Base-by-base conservation (phyloP, 2,329 filamentous ascomycete species). In the Fusarium irregulare region DNA sequence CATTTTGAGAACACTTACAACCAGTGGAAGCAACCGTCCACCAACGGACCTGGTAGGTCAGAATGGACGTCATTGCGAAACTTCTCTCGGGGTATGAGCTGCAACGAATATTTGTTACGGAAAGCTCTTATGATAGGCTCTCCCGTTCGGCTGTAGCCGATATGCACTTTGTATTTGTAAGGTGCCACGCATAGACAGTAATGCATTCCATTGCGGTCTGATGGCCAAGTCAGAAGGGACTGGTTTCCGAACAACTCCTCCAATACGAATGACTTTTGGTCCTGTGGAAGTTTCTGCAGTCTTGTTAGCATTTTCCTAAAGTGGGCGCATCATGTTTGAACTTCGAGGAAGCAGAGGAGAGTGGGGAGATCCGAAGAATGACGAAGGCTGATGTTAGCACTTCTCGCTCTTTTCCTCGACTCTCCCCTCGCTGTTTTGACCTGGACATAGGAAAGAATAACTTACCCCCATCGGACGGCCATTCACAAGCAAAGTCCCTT, bases 1-100 rank as follows among this genome's bases (percentile, higher is more conserved):
- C 21, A 23, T 23, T 23, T 23, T 6, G 21, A 23, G 21, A 23
- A 23, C 76, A 75, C 70, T 71, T 56, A 73, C 41, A 90, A 76
- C 87, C 88, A 91, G 64, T 92, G 88, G 4, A 86, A 80, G 49
- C 84, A 89, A 12, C 82, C 76, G 0, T 83, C 70, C 0, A 88
- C 65, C 0, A 92, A 76, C 2, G 81, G 73, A 0, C 70, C 72
- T 0, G 89, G 89, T 1, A 90, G 77, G 66, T 89, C 87, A 1
- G 55, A 73, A 16, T 63, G 27, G 14, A 59, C 41, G 3, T 47
- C 62, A 30, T 65, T 56, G 3, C 54, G 56, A 14, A 75, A 75
- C 4, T 18, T 50, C 2, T 71, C 65, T 25, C 70, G 64, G 5
- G 60, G 71, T 27, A 75, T 73, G 13, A 75, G 44, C 37, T 75